These are phyloP conservation scores for Colletotrichum tanaceti DNA, from an alignment of 2,329 filamentous ascomycete genomes.

Conservation along the genomic window DNA sequence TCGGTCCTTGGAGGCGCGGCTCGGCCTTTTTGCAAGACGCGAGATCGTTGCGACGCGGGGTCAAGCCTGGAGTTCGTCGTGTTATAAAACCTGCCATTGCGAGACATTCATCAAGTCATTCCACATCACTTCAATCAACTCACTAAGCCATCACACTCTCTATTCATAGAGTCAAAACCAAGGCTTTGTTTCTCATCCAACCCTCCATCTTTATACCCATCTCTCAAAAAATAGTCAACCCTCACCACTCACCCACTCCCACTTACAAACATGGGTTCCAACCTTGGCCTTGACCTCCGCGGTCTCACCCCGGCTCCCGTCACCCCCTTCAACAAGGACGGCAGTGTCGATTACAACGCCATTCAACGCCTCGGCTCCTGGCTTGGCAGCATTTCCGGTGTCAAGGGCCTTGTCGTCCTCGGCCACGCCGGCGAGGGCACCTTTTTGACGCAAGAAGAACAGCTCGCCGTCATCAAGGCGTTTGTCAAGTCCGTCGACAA, in stretches of 20 bases:
- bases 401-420: slow-evolving; percentile 64
- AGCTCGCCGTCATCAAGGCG: slow-evolving; percentile 61
- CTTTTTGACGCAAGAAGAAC: slow-evolving; percentile 63
- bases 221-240: neutral
- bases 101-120: neutral
- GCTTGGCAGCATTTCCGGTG: slow-evolving; percentile 62
- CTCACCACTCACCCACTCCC: neutral
- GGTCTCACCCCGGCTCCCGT: slow-evolving; percentile 64
- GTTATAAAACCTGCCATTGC: slow-evolving; percentile 25
- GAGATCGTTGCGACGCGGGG: slow-evolving; percentile 1
- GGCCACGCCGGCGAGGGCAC: slow-evolving; percentile 67
- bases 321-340: slow-evolving; percentile 62
- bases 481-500: slow-evolving; percentile 64
- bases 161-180: neutral
- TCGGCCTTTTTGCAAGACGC: slow-evolving; percentile 25
- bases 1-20: slow-evolving; percentile 9
- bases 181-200: no score
- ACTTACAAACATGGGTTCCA: slow-evolving; percentile 43
- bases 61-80: neutral
- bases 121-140: neutral
- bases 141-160: neutral
- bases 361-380: slow-evolving; percentile 65
- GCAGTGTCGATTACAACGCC: slow-evolving; percentile 62
- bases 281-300: slow-evolving; percentile 55
- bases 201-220: no score